Evolutionary conservation across 2,329 filamentous ascomycete genomes (phyloP).

Genomic region (Neofusicoccum umdonicola): DNA sequence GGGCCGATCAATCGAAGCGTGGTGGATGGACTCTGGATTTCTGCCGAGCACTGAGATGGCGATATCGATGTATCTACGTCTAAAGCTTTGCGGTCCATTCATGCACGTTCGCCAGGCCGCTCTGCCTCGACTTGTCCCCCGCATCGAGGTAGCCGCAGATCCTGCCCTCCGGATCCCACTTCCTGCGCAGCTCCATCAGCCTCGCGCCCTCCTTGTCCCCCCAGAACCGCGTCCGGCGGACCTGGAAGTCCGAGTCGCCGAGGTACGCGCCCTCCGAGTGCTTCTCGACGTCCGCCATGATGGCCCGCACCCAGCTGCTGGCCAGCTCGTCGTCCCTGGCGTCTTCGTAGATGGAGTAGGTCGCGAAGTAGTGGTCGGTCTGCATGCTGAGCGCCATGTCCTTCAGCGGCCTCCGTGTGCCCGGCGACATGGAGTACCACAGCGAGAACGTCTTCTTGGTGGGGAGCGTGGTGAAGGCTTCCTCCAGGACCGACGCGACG

Average conservation of each 20-base stretch:
- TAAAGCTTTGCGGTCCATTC: slow-evolving; percentile 9
- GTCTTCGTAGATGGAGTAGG: slow-evolving; percentile 53
- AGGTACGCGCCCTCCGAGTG: slow-evolving; percentile 52
- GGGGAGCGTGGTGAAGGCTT: slow-evolving; percentile 17
- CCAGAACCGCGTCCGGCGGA: slow-evolving; percentile 51
- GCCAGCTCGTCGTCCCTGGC: slow-evolving; percentile 46
- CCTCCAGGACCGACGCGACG: slow-evolving; percentile 44
- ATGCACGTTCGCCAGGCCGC: slow-evolving; percentile 35
- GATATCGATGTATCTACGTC: no score
- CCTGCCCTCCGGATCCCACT: slow-evolving; percentile 46
- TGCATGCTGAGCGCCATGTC: slow-evolving; percentile 58
- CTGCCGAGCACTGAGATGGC: no score
- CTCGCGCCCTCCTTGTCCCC: slow-evolving; percentile 39
- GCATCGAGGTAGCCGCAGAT: slow-evolving; percentile 48
- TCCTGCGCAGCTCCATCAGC: slow-evolving; percentile 44
- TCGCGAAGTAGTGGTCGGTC: slow-evolving; percentile 56
- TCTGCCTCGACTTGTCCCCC: slow-evolving; percentile 42
- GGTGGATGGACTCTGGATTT: no score
- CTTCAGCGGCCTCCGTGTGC: slow-evolving; percentile 40
- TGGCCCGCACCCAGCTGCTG: slow-evolving; percentile 44
- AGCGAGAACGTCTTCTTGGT: slow-evolving; percentile 14
- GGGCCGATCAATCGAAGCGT: no score
- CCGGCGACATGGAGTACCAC: slow-evolving; percentile 32
- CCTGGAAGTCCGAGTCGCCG: slow-evolving; percentile 55
- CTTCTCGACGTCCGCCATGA: slow-evolving; percentile 36